Evolutionary conservation across 208 protist genomes (phyloP).

Genomic region (Trypanosoma congolense): DNA sequence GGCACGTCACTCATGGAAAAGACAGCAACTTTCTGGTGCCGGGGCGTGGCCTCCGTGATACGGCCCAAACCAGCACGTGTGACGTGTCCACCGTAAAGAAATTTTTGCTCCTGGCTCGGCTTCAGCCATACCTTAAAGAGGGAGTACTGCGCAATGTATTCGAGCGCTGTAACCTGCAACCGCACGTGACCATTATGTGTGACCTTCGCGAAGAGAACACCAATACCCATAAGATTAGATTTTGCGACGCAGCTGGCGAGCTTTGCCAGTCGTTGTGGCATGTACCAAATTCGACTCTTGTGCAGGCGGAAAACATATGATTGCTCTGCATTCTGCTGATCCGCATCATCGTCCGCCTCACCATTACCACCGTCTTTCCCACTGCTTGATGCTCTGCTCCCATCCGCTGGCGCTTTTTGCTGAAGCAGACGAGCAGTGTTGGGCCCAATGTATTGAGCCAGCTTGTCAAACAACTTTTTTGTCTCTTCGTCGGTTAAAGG

Average conservation of each 20-base stretch:
- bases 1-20: conserved; percentile 97
- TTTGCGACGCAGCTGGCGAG: conserved; percentile 85
- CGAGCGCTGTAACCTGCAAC: conserved; percentile 85
- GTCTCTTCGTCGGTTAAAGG: conserved; percentile 80
- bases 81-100: conserved; percentile 99
- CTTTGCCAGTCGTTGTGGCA: conserved; percentile 76
- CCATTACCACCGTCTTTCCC: conserved; percentile 9
- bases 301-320: conserved; percentile 89
- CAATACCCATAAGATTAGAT: conserved; percentile 86
- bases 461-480: conserved; percentile 89
- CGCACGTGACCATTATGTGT: conserved; percentile 88
- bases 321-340: conserved; percentile 66
- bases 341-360: not conserved
- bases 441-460: conserved; percentile 88
- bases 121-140: conserved; percentile 99
- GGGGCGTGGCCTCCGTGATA: conserved; percentile 97
- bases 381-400: not conserved
- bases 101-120: conserved; percentile 97
- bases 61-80: conserved; percentile 95
- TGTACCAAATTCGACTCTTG: conserved; percentile 91
- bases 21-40: conserved; percentile 96
- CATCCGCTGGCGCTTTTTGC: not conserved
- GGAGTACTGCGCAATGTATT: conserved; percentile 90
- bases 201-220: conserved; percentile 86
- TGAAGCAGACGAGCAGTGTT: conserved; percentile 83